These are phyloP conservation scores for Lavandula angustifolia DNA, from an alignment of 257 asterid genomes.

Conservation along the genomic window DNA sequence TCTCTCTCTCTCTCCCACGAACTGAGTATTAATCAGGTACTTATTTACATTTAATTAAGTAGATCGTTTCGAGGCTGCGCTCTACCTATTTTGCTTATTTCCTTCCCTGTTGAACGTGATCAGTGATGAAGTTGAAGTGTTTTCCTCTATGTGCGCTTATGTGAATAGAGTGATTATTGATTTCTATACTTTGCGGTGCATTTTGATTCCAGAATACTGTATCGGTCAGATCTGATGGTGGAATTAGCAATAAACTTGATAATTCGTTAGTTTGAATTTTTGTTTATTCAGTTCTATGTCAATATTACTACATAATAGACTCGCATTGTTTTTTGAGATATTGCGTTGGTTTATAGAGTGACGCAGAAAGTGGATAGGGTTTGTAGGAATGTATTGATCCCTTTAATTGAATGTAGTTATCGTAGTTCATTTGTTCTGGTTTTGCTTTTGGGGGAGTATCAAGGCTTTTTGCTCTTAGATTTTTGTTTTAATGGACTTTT, in stretches of 20 bases:
- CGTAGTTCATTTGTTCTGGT: neutral
- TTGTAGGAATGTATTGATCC: conserved; percentile 22
- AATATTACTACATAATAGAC: conserved; percentile 17
- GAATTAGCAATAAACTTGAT: conserved; percentile 22
- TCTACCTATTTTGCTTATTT: no score
- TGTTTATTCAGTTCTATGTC: conserved; percentile 18
- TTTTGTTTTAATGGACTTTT: conserved; percentile 9
- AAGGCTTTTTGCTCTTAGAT: neutral
- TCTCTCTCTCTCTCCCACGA: no score
- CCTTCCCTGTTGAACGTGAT: no score
- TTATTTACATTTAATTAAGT: no score
- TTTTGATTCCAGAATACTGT: conserved; percentile 28
- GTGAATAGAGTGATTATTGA: conserved; percentile 15
- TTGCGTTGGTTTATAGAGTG: conserved; percentile 27
- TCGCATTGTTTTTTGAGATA: conserved; percentile 22
- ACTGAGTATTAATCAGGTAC: no score
- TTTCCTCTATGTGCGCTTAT: conserved; percentile 26
- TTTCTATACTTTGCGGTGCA: conserved; percentile 12
- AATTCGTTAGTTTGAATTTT: conserved; percentile 15
- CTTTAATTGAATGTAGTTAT: conserved; percentile 20
- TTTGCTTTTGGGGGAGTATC: conserved; percentile 11
- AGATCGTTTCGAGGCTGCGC: no score
- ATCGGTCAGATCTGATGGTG: conserved; percentile 39
- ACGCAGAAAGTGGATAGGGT: conserved; percentile 34
- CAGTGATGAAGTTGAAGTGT: no score